A percentile compares a stretch with the other conserved stretches of the same genome.
phyloP scores from a whole-genome alignment of 345 rosid species.

The Bruguiera sexangula region DNA sequence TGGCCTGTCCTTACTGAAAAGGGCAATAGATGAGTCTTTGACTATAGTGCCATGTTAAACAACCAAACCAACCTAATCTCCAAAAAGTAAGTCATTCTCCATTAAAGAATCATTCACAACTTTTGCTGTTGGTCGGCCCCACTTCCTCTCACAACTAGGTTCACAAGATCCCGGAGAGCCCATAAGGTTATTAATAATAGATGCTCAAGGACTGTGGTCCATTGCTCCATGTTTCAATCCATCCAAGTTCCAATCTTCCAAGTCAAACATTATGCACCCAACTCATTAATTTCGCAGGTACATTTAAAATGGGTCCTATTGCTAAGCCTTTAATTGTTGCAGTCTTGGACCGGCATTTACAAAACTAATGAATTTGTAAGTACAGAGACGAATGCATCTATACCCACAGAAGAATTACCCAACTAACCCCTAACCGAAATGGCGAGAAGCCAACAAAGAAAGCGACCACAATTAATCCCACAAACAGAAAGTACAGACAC shows the following conservation, averaged over 20 bases:
- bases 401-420: background rate
- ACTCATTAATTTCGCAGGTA: too few relatives aligned
- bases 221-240: too few relatives aligned
- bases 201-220: too few relatives aligned
- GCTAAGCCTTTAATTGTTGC: too few relatives aligned
- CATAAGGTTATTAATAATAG: too few relatives aligned
- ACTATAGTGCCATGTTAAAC: conserved; percentile 12
- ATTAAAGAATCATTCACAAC: conserved; percentile 23
- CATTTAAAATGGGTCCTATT: too few relatives aligned
- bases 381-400: too few relatives aligned
- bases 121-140: conserved; percentile 28
- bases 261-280: too few relatives aligned
- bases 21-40: conserved; percentile 5
- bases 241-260: too few relatives aligned
- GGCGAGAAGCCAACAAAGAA: background rate
- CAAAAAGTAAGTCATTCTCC: conserved; percentile 21
- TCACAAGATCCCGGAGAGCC: too few relatives aligned
- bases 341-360: too few relatives aligned
- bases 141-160: conserved; percentile 2
- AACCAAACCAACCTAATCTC: conserved; percentile 12
- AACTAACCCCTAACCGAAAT: conserved; percentile 7
- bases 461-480: conserved; percentile 7
- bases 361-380: too few relatives aligned
- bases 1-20: conserved; percentile 18
- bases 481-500: background rate